Conservation (phyloP, 345 rosid genomes). For the Eutrema japonicum region DNA sequence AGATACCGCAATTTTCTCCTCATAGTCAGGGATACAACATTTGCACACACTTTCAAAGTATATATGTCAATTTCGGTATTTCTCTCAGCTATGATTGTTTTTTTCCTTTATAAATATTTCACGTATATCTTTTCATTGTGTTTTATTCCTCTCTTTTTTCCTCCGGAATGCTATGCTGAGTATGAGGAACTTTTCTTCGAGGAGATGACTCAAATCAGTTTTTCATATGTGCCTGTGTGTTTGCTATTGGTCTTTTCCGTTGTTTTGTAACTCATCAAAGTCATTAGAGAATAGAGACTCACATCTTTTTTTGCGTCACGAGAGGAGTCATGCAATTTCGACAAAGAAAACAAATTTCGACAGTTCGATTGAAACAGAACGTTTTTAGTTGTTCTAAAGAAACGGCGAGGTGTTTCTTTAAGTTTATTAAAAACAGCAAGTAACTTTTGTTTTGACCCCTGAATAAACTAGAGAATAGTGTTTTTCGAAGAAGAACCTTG, state of each 20-base stretch:
- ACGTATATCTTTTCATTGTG: neutral
- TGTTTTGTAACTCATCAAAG: too few relatives aligned
- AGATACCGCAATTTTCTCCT: too few relatives aligned
- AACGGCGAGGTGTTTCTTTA: slow-evolving; percentile 3
- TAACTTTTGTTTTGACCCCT: neutral
- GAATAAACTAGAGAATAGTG: neutral
- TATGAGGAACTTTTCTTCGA: neutral
- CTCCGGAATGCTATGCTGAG: neutral
- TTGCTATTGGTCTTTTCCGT: neutral
- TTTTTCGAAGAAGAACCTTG: neutral
- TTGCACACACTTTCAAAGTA: too few relatives aligned
- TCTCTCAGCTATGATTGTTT: too few relatives aligned
- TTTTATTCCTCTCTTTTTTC: neutral
- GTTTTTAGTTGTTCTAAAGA: neutral
- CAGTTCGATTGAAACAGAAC: neutral
- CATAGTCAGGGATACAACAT: too few relatives aligned
- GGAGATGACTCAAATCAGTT: neutral
- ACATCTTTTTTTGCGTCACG: too few relatives aligned
- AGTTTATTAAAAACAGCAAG: neutral
- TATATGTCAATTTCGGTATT: too few relatives aligned
- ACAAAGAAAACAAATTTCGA: too few relatives aligned
- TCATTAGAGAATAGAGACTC: too few relatives aligned
- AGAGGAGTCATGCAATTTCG: too few relatives aligned
- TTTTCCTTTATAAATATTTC: too few relatives aligned
- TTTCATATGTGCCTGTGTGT: slow-evolving; percentile 3